Base-by-base conservation (phyloP, 2,329 filamentous ascomycete species). In the Phyllachora maydis region DNA sequence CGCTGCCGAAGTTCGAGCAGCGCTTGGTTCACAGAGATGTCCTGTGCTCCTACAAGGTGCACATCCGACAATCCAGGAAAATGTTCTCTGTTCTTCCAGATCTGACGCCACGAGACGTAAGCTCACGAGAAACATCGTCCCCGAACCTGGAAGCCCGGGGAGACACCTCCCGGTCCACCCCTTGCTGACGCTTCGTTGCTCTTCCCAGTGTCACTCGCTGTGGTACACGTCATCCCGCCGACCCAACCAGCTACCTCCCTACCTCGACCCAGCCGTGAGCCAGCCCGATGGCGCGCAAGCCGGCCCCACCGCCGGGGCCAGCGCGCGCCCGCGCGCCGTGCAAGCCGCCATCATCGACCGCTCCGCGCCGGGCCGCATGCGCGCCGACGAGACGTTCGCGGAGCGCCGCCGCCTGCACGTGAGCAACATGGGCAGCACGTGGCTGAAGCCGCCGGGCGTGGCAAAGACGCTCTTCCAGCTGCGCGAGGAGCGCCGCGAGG, bases 391-490 rank as follows among this genome's bases (percentile, higher is more conserved):
- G 50, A 62, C 69, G 30, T 63, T 69, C 28, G 61, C 90, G 32
- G 65, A 72, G 26, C 63, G 73, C 6, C 78, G 85, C 22, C 81
- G 83, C 39, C 52, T 66, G 22, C 81, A 85, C 34, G 74, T 95
- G 15, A 66, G 75, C 22, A 77, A 82, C 38, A 93, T 90, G 41
- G 88, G 88, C 29, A 76, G 72, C 33, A 65, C 65, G 21, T 98
- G 88, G 88, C 71, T 98, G 26, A 77, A 75, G 28, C 88, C 88
- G 0, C 82, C 81, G 0, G 88, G 85, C 6, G 62, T 92, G 26
- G 46, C 68, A 27, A 98, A 95, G 56, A 92, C 85, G 1, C 66
- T 92, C 29, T 73, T 90, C 41, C 82, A 90, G 31, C 66, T 82
- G 50, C 72, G 76, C 19, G 88, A 98, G 48, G 88, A 98, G 52